A percentile compares a stretch with the other conserved stretches of the same genome.
Evolutionary conservation across 768 basidiomycete genomes (phyloP).

Genomic region (Wakefieldia striispora): DNA sequence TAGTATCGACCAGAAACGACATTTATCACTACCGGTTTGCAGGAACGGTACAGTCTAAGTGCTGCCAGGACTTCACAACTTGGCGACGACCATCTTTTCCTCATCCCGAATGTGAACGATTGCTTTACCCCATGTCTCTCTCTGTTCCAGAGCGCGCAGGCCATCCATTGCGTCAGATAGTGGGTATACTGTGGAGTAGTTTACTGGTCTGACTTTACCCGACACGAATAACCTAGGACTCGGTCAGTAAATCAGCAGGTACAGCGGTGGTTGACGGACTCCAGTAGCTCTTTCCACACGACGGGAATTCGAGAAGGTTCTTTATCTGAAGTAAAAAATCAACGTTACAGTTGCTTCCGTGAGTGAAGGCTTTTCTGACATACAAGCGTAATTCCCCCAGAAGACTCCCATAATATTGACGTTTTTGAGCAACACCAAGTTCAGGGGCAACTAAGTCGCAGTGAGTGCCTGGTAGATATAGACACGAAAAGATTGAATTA

Average conservation of each 20-base stretch:
- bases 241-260: constrained; percentile 1
- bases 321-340: constrained; percentile 41
- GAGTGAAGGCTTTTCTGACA: constrained; percentile 25
- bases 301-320: constrained; percentile 61
- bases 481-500: background rate
- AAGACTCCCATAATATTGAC: constrained; percentile 79
- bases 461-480: constrained; percentile 3
- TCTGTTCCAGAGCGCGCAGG: constrained; percentile 68
- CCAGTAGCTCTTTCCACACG: constrained; percentile 73
- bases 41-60: background rate
- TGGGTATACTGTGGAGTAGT: constrained; percentile 67
- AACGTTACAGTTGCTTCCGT: background rate
- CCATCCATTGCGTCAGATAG: constrained; percentile 68
- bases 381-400: constrained; percentile 81
- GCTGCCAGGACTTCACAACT: constrained; percentile 33
- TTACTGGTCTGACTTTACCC: constrained; percentile 62
- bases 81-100: constrained; percentile 33
- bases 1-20: too few species aligned
- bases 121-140: constrained; percentile 93
- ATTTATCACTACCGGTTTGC: too few species aligned
- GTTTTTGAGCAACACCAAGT: constrained; percentile 82
- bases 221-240: constrained; percentile 60
- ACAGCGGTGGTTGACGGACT: constrained; percentile 37
- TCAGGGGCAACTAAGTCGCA: constrained; percentile 68
- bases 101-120: constrained; percentile 65